Percentiles rank a stretch among this genome's conserved stretches.
Evolutionary conservation across 2,329 filamentous ascomycete species (phyloP).

Genomic region (Pseudonectria buxi): DNA sequence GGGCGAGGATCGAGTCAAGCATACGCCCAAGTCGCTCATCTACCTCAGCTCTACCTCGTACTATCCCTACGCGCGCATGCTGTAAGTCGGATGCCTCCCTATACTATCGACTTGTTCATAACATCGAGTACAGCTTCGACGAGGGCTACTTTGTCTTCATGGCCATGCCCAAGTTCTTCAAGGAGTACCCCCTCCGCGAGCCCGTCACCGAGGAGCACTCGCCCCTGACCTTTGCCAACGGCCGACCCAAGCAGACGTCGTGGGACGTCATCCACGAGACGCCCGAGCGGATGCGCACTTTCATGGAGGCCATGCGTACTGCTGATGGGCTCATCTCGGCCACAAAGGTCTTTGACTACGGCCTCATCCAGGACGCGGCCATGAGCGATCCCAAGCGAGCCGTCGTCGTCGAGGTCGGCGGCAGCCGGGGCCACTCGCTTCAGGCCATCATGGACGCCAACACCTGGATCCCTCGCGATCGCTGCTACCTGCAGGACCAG

Average conservation of each 20-base stretch:
- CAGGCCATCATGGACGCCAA: conserved; percentile 20
- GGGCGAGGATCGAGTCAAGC: conserved; percentile 1
- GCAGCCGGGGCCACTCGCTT: conserved; percentile 25
- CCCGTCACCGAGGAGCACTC: conserved; percentile 21
- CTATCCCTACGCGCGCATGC: conserved; percentile 2
- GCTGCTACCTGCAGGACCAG: conserved; percentile 28
- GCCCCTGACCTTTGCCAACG: conserved; percentile 21
- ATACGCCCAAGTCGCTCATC: conserved; percentile 6
- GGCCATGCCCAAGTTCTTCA: conserved; percentile 26
- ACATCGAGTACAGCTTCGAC: conserved; percentile 18
- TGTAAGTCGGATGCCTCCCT: conserved; percentile 1
- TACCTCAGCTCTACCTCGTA: conserved; percentile 1
- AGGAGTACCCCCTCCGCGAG: conserved; percentile 23
- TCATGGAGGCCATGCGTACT: conserved; percentile 24
- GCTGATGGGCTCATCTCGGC: conserved; percentile 16
- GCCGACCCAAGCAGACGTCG: conserved; percentile 21
- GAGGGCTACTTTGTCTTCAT: conserved; percentile 14
- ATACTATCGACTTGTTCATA: not conserved
- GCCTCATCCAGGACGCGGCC: conserved; percentile 17
- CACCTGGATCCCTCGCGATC: conserved; percentile 16
- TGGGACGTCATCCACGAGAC: conserved; percentile 25
- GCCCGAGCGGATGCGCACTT: conserved; percentile 17
- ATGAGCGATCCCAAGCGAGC: conserved; percentile 6
- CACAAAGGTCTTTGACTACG: conserved; percentile 24
- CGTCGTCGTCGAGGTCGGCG: conserved; percentile 29